These are phyloP conservation scores for Orbilia brochopaga DNA, from an alignment of 2,329 filamentous ascomycete species.

Conservation along the genomic window DNA sequence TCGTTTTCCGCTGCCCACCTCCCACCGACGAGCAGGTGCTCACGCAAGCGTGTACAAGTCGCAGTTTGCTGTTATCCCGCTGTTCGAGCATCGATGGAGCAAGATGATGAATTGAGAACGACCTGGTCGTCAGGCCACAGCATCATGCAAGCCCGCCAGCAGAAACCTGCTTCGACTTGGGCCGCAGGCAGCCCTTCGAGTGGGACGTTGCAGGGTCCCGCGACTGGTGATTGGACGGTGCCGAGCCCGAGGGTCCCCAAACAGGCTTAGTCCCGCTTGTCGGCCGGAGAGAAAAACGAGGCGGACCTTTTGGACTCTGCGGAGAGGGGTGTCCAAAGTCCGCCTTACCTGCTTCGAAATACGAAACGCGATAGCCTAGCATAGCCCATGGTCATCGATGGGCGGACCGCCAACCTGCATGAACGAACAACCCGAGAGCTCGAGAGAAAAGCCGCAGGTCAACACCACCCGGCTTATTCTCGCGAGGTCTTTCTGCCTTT, in stretches of 20 bases:
- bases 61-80: neutral
- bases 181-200: constrained; percentile 41
- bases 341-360: constrained; percentile 45
- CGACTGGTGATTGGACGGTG: constrained; percentile 25
- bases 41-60: neutral
- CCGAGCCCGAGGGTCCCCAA: constrained; percentile 14
- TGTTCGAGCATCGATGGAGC: neutral
- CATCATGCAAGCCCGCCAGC: constrained; percentile 34
- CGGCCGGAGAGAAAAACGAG: constrained; percentile 37
- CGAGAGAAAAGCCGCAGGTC: constrained; percentile 18
- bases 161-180: constrained; percentile 49
- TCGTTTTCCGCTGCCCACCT: neutral
- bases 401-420: neutral
- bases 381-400: constrained; percentile 5
- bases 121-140: constrained; percentile 47
- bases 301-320: constrained; percentile 27
- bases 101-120: neutral
- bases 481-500: constrained; percentile 31
- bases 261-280: constrained; percentile 31
- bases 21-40: neutral
- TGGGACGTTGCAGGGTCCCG: constrained; percentile 37
- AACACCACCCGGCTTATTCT: constrained; percentile 43
- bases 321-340: constrained; percentile 31
- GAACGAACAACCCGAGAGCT: neutral
- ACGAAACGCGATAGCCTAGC: constrained; percentile 50